Conservation (phyloP, 2,329 filamentous ascomycete species). For the Boeremia lycopersici region DNA sequence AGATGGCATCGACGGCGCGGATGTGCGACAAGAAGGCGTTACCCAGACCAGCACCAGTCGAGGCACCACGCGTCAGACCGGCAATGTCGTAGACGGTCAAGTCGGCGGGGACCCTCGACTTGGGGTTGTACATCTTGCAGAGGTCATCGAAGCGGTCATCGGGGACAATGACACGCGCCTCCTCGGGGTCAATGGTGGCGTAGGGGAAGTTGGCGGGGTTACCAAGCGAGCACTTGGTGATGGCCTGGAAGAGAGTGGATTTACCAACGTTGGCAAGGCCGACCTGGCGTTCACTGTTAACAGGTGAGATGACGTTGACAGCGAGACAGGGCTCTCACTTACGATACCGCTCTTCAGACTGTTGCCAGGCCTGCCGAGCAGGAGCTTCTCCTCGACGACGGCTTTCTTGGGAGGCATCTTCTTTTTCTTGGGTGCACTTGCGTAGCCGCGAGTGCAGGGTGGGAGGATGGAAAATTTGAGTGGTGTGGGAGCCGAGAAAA, state of each 20-base stretch:
- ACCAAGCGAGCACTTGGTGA: slow-evolving; percentile 95
- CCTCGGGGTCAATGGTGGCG: slow-evolving; percentile 98
- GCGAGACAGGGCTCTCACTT: slow-evolving; percentile 65
- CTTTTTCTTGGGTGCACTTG: slow-evolving; percentile 62
- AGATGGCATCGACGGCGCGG: slow-evolving; percentile 96
- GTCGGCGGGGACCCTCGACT: slow-evolving; percentile 95
- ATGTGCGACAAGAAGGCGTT: slow-evolving; percentile 99
- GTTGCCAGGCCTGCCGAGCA: slow-evolving; percentile 94
- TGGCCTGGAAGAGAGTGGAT: slow-evolving; percentile 98
- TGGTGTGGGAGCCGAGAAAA: slow-evolving; percentile 50
- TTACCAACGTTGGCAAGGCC: slow-evolving; percentile 99
- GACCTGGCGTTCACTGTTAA: slow-evolving; percentile 68
- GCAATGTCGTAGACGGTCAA: slow-evolving; percentile 99
- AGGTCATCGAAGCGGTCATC: slow-evolving; percentile 97
- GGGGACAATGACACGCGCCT: slow-evolving; percentile 95
- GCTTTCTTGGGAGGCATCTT: slow-evolving; percentile 97
- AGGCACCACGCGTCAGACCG: slow-evolving; percentile 92
- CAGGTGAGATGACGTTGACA: slow-evolving; percentile 41
- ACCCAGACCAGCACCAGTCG: slow-evolving; percentile 94
- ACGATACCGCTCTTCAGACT: slow-evolving; percentile 98
- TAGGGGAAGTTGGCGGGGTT: slow-evolving; percentile 99
- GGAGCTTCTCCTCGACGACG: slow-evolving; percentile 91
- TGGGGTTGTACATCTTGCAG: slow-evolving; percentile 94
- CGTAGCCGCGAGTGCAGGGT: slow-evolving; percentile 56
- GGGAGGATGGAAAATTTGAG: slow-evolving; percentile 42